Percentiles rank a stretch among this genome's conserved stretches.
phyloP scores from a whole-genome alignment of 352 stramenopile species.

The Phytophthora ohioensis region DNA sequence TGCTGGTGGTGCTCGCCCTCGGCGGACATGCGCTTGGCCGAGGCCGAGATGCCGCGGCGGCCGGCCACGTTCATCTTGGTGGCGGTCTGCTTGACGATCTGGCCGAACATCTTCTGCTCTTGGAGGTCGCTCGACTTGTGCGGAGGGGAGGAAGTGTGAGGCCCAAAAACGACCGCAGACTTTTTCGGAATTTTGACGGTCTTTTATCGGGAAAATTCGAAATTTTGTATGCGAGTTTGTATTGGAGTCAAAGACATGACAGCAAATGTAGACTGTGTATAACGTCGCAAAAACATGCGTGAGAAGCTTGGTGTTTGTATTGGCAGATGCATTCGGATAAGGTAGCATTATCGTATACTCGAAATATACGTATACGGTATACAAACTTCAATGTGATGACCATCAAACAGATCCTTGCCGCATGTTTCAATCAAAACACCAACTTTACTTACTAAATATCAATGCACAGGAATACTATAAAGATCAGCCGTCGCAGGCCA shows the following conservation, averaged over 20 bases:
- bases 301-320: not conserved
- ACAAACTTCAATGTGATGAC: conserved; percentile 21
- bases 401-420: not conserved
- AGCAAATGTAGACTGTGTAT: conserved; percentile 35
- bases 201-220: not conserved
- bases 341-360: too few relatives aligned
- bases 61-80: conserved; percentile 66
- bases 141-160: conserved; percentile 31
- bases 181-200: conserved; percentile 26
- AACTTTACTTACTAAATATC: conserved; percentile 32
- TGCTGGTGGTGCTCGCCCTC: conserved; percentile 89
- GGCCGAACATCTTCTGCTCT: conserved; percentile 56
- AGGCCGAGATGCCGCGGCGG: conserved; percentile 78
- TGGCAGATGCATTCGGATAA: conserved; percentile 14
- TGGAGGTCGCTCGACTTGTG: conserved; percentile 19
- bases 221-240: conserved; percentile 18
- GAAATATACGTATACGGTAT: not conserved
- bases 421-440: conserved; percentile 3
- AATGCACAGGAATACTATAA: conserved; percentile 26
- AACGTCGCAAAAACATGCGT: conserved; percentile 43
- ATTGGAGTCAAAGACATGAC: conserved; percentile 21
- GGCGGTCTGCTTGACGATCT: conserved; percentile 76
- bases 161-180: conserved; percentile 21
- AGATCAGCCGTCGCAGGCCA: conserved; percentile 3
- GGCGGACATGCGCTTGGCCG: conserved; percentile 74